phyloP scores from a whole-genome alignment of 164 flowering plant species.

The Pachysandra terminalis region DNA sequence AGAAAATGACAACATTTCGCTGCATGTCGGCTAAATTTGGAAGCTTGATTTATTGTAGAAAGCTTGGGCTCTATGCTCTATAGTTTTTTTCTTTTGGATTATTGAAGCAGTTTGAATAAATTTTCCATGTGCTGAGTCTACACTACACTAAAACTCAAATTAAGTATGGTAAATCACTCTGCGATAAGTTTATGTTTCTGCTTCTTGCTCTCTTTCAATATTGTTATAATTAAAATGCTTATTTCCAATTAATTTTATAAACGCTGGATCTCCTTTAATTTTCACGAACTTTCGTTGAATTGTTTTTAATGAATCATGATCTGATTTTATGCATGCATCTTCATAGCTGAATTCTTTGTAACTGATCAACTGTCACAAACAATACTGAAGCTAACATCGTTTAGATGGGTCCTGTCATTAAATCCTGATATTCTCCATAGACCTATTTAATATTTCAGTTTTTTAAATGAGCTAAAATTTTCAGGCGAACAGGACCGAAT shows the following conservation, averaged over 20 bases:
- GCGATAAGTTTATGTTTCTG: neutral
- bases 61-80: too few species aligned
- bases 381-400: too few species aligned
- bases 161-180: neutral
- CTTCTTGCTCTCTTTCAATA: neutral
- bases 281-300: too few species aligned
- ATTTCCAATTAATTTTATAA: neutral
- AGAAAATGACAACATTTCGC: too few species aligned
- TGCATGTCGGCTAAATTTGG: too few species aligned
- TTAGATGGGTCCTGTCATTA: neutral
- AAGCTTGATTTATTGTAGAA: neutral
- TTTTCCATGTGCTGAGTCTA: neutral
- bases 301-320: neutral
- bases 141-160: neutral
- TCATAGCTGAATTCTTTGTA: too few species aligned
- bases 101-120: too few species aligned
- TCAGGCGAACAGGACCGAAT: conserved; percentile 57
- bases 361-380: too few species aligned
- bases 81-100: too few species aligned
- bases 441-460: neutral
- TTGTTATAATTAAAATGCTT: neutral
- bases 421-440: neutral
- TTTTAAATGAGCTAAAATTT: conserved; percentile 1
- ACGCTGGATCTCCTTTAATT: neutral
- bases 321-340: neutral